A percentile compares a stretch with the other conserved stretches of the same genome.
These are phyloP conservation scores for Schizophyllum commune DNA, from an alignment of 1,284 basidiomycete genomes.

Conservation along the genomic window DNA sequence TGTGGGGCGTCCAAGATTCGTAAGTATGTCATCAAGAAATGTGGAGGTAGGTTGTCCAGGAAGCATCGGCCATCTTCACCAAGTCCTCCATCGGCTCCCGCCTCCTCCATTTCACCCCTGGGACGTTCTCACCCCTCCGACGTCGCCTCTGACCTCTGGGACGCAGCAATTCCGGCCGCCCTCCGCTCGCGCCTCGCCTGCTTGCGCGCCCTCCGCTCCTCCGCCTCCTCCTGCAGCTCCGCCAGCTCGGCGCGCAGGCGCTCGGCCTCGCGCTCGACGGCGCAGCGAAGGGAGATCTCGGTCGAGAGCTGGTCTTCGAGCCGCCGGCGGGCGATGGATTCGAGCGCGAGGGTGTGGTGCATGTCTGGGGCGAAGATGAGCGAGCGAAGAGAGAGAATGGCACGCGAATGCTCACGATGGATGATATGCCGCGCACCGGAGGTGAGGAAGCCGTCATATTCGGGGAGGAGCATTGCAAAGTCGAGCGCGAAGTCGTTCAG, in stretches of 20 bases:
- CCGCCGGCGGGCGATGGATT: background rate
- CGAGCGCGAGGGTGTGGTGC: background rate
- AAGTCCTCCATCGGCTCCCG: too few relatives aligned
- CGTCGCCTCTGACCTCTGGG: too few relatives aligned
- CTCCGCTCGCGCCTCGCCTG: background rate
- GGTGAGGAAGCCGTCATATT: background rate
- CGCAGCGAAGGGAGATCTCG: background rate
- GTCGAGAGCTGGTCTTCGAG: background rate
- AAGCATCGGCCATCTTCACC: too few relatives aligned
- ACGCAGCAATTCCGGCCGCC: too few relatives aligned
- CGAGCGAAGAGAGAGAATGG: too few relatives aligned
- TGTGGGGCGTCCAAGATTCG: background rate
- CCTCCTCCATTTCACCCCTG: too few relatives aligned
- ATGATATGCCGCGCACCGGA: background rate
- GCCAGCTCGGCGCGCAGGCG: background rate
- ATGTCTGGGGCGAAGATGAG: too few relatives aligned
- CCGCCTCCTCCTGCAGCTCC: background rate
- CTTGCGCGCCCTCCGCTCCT: background rate
- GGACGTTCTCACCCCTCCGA: too few relatives aligned
- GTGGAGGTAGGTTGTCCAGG: background rate
- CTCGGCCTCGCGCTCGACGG: background rate
- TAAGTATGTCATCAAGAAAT: background rate
- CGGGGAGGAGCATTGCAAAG: background rate
- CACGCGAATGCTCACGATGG: background rate
- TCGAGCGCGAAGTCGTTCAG: background rate